Evolutionary conservation across 2,329 filamentous ascomycete species (phyloP), one percentile per base, ranked within the genome.

Genomic region (Tolypocladium pustulatum): DNA sequence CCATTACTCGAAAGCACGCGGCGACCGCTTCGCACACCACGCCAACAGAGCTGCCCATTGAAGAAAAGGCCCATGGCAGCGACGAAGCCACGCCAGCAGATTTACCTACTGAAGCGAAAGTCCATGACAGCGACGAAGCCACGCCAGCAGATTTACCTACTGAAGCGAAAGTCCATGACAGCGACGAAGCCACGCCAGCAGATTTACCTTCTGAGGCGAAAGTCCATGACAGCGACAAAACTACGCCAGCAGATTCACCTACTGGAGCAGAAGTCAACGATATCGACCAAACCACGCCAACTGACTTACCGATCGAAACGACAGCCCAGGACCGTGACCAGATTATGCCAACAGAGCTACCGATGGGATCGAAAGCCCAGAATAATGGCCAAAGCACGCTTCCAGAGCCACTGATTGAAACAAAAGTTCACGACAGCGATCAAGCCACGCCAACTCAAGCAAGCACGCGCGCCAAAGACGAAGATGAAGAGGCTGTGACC

Each of bases 1-100:
- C 55, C 12, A 32, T 58, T 17, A 61, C 59, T 15, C 61, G 60
- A 25, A 64, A 60, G 20, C 53, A 55, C 34, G 63, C 62, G 10
- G 30, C 20, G 12, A 53, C 30, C 30, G 7, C 12, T 22, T 20
- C 49, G 9, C 5, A 9, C 4, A 32, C 9, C 20, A 8, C 10
- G 9, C 17, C 30, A 8, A 32, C 49, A 22, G 30, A 34, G 2
- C 20, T 22, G 12, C 30, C 20, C 20, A 53, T 12, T 10, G 49
- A 53, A 53, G 15, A 30, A 6, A 22, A 34, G 2, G 1, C 3
- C 10, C 30, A 36, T 3, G 30, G 58, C 60, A 30, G 61, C 38
- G 15, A 53, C 25, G 13, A 41, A n/a, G n/a, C 38, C 20, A 10
- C 5, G 20, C 17, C 30, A 15, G 13, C 49, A 15, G 30, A 34